These are phyloP conservation scores for Ustilago cynodontis DNA, from an alignment of 1,284 basidiomycete species.

Conservation along the genomic window DNA sequence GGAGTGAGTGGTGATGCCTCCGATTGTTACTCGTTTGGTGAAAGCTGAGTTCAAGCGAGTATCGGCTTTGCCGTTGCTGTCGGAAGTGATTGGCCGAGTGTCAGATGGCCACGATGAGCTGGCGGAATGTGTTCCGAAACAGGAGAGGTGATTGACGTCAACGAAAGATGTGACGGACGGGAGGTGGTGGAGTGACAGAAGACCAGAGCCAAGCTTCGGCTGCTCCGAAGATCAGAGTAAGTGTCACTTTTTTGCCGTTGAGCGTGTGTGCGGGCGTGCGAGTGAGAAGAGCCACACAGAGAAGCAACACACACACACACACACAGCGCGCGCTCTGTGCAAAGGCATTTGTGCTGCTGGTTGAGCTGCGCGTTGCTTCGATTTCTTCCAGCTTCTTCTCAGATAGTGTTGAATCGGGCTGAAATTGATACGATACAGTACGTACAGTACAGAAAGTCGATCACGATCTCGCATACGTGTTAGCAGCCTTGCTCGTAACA, in stretches of 20 bases:
- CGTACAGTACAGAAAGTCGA: neutral
- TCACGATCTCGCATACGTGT: slow-evolving; percentile 12
- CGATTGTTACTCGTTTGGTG: neutral
- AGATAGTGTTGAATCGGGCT: slow-evolving; percentile 4
- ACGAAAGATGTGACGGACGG: neutral
- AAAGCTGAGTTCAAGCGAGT: neutral
- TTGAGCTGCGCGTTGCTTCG: slow-evolving; percentile 16
- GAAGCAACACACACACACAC: slow-evolving; percentile 11
- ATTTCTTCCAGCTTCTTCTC: slow-evolving; percentile 49
- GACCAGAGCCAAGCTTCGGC: neutral
- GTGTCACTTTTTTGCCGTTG: slow-evolving; percentile 30
- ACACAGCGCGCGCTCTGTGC: slow-evolving; percentile 13
- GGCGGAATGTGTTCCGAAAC: slow-evolving; percentile 6
- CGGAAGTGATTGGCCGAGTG: slow-evolving; percentile 5
- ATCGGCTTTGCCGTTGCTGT: neutral
- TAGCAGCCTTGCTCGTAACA: neutral
- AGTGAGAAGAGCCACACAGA: neutral
- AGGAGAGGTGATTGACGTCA: neutral
- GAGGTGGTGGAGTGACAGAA: slow-evolving; percentile 11
- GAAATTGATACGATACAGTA: neutral
- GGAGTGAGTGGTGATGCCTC: no score
- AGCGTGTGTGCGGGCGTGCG: slow-evolving; percentile 1
- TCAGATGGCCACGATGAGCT: slow-evolving; percentile 7
- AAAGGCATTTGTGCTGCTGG: neutral
- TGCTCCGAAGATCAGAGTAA: neutral